Evolutionary conservation across 1,139 yeast species (phyloP).

Genomic region (Geotrichum macrosporum): DNA sequence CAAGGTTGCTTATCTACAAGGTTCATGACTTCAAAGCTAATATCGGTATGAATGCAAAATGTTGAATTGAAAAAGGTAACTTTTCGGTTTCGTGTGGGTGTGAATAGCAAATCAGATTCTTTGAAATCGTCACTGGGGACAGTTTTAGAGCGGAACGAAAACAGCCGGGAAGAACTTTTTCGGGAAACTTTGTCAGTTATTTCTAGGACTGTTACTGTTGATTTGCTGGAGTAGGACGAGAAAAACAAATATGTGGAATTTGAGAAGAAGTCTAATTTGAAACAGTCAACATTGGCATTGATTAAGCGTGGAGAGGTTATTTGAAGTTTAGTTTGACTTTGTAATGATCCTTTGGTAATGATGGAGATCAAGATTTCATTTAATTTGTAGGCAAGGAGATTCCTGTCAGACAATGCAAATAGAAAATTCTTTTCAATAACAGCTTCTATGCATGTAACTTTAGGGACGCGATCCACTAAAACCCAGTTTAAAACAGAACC

Average conservation of each 20-base stretch:
- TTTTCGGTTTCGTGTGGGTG: conserved; percentile 18
- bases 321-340: conserved; percentile 10
- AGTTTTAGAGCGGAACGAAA: conserved; percentile 9
- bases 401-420: conserved; percentile 13
- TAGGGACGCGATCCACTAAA: conserved; percentile 3
- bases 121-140: conserved; percentile 13
- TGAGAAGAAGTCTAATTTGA: conserved; percentile 16
- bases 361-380: conserved; percentile 15
- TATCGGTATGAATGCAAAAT: conserved; percentile 20
- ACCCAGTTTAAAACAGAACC: conserved; percentile 17
- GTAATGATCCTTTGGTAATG: conserved; percentile 12
- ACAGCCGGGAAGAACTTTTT: conserved; percentile 9
- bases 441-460: conserved; percentile 18
- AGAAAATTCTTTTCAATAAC: conserved; percentile 15
- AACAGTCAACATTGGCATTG: conserved; percentile 17
- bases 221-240: conserved; percentile 14
- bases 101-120: conserved; percentile 15
- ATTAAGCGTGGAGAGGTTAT: conserved; percentile 14
- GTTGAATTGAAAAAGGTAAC: conserved; percentile 19
- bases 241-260: conserved; percentile 15
- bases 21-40: conserved; percentile 17
- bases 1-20: conserved; percentile 12
- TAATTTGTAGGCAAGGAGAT: conserved; percentile 11
- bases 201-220: conserved; percentile 16
- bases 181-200: conserved; percentile 9